These are phyloP conservation scores for Leishmania major DNA, from an alignment of 208 protist species.

Conservation along the genomic window DNA sequence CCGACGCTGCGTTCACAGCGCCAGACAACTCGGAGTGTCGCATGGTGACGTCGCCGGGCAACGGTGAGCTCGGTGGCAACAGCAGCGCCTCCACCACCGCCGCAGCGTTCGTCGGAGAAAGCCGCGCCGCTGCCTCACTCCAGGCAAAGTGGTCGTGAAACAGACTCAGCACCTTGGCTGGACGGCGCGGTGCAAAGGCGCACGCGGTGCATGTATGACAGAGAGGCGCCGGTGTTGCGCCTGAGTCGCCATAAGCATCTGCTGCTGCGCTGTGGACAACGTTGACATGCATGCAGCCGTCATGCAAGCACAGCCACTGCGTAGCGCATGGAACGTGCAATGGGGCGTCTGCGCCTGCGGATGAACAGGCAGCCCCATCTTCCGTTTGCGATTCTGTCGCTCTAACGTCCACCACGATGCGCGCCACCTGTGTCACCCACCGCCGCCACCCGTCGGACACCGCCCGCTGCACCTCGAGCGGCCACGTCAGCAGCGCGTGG, in stretches of 20 bases:
- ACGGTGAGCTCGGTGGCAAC: conserved; percentile 1
- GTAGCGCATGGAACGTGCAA: conserved; percentile 5
- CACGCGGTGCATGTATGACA: conserved; percentile 26
- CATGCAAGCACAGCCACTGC: conserved; percentile 67
- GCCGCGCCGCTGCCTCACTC: conserved; percentile 4
- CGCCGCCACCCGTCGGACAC: conserved; percentile 12
- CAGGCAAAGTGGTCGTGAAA: conserved; percentile 22
- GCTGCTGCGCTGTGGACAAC: neutral
- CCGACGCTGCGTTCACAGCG: neutral
- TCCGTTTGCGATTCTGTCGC: neutral
- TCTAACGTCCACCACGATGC: conserved; percentile 3
- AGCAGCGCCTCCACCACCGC: conserved; percentile 11
- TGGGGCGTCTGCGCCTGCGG: neutral
- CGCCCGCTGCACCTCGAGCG: conserved; percentile 7
- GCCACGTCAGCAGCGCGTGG: conserved; percentile 20
- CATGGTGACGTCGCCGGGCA: conserved; percentile 6
- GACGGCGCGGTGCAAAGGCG: conserved; percentile 13
- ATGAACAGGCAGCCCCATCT: neutral
- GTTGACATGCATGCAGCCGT: conserved; percentile 70
- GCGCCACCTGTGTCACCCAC: conserved; percentile 28
- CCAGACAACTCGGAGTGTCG: neutral
- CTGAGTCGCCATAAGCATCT: neutral
- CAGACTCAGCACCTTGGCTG: conserved; percentile 15
- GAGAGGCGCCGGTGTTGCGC: no score
- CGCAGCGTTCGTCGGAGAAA: neutral